Evolutionary conservation across 192 early-diverging fungal species (phyloP).

Genomic region (Coemansia sp.): DNA sequence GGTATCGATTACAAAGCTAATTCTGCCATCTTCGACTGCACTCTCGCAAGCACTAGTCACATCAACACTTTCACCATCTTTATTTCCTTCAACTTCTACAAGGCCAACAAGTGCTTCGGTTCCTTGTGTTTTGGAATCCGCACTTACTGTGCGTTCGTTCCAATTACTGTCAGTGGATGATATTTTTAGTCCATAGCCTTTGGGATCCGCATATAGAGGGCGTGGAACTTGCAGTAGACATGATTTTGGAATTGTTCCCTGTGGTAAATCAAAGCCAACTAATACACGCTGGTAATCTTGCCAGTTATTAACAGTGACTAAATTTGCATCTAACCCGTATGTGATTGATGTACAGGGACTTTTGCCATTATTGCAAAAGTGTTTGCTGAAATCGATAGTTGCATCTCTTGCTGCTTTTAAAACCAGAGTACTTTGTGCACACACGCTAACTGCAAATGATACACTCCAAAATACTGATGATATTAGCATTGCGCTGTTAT

Average conservation of each 20-base stretch:
- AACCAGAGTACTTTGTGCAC: neutral
- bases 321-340: neutral
- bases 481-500: neutral
- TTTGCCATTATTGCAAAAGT: neutral
- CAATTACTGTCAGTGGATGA: neutral
- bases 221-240: neutral
- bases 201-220: neutral
- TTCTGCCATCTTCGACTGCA: neutral
- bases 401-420: neutral
- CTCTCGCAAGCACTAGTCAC: neutral
- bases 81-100: neutral
- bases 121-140: neutral
- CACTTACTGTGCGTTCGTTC: neutral
- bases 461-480: neutral
- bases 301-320: neutral
- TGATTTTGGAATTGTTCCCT: neutral
- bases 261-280: neutral
- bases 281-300: neutral
- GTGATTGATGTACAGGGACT: neutral
- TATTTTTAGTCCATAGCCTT: neutral
- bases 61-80: neutral
- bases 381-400: neutral
- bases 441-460: neutral
- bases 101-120: neutral
- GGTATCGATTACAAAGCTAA: neutral